phyloP scores from a whole-genome alignment of 305 asterid species.

The Solanum hybrid region DNA sequence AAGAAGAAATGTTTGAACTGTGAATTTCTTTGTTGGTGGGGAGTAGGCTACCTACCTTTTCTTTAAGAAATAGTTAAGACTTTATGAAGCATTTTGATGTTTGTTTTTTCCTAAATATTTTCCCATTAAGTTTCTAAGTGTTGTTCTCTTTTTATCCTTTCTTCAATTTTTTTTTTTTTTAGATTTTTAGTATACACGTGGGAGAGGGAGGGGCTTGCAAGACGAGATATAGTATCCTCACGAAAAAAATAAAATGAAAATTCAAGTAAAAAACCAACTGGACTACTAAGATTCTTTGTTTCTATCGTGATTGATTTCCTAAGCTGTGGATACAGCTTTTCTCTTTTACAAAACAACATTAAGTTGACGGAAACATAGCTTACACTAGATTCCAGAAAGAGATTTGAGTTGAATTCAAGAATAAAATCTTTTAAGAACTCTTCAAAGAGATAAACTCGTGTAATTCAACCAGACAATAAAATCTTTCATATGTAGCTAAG shows the following conservation, averaged over 20 bases:
- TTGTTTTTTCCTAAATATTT: neutral
- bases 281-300: neutral
- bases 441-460: too few relatives aligned
- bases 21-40: neutral
- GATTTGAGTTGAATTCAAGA: neutral
- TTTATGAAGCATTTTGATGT: neutral
- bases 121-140: neutral
- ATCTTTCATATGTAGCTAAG: neutral
- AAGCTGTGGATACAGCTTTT: neutral
- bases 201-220: neutral
- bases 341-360: neutral
- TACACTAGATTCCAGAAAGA: neutral
- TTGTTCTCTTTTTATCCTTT: neutral
- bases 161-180: neutral
- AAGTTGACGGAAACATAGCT: neutral
- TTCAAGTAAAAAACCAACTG: neutral
- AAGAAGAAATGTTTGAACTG: neutral
- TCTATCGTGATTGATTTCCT: neutral
- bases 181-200: neutral
- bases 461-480: neutral
- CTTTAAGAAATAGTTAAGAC: neutral
- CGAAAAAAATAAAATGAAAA: neutral
- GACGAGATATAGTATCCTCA: neutral
- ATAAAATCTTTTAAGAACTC: neutral
- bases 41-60: neutral